Base-by-base conservation (phyloP, 805 yeast genomes). In the Sugiyamaella americana region DNA sequence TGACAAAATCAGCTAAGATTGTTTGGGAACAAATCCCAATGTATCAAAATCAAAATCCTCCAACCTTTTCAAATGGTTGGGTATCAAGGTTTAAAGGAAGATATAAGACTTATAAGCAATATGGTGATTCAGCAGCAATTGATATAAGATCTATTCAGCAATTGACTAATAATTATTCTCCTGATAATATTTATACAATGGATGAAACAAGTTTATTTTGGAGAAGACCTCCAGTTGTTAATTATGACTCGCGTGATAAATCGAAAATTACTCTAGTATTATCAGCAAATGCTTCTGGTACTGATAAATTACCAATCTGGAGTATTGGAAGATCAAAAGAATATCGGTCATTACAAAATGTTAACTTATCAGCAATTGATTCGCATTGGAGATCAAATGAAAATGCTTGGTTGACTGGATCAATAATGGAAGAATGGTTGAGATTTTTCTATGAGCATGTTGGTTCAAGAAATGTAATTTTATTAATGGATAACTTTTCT, bases 41-140 rank as follows among this genome's bases (percentile, higher is more conserved):
- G 35, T 36, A 44, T 13, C 43, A 34, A 17, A 36, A 29, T 20
- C 44, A 44, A 21, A 40, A 24, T 3, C 36, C 19, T 19, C 47
- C 47, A 5, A 44, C 47, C 2, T 44, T 44, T 23, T 44, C 47
- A 11, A 44, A 44, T 19, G 47, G 47, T 24, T 44, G 47, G 47
- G 47, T 44, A 18, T 37, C 47, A 2, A 24, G 47, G 19, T 44
- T 44, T 30, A 44, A 44, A 26, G 47, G 36, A n/a, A 37, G 47
- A 22, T 44, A 44, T 41, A 37, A 37, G 29, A 44, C 47, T 2
- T 37, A 37, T 23, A 44, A 44, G 21, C 47, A 44, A 38, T 44
- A 36, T 38, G 47, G 47, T 2, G 47, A 44, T 30, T 37, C 47
- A 11, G 29, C 42, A 17, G 35, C 47, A 13, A 37, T 44, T n/a